These are phyloP conservation scores for Chlamydomonas urium DNA, from an alignment of 139 green algal genomes.

Conservation along the genomic window DNA sequence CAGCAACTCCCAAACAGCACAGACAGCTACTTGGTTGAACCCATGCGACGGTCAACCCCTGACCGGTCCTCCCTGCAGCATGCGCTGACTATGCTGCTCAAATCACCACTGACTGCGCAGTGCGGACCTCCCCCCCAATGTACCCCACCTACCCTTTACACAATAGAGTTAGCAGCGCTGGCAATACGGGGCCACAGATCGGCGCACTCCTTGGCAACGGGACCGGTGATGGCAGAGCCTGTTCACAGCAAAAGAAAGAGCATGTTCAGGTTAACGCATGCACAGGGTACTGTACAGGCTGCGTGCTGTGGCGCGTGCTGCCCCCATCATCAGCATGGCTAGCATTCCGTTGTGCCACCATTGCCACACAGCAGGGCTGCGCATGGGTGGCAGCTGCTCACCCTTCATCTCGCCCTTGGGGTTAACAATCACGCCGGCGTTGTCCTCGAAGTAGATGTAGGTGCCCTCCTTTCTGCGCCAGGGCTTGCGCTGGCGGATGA, in stretches of 20 bases:
- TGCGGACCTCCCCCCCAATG: background rate
- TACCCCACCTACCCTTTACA: slow-evolving; percentile 56
- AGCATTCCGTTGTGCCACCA: too few species aligned
- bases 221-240: slow-evolving; percentile 98
- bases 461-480: slow-evolving; percentile 96
- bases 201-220: slow-evolving; percentile 99
- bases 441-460: slow-evolving; percentile 99
- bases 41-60: background rate
- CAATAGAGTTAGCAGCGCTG: slow-evolving; percentile 95
- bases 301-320: too few species aligned
- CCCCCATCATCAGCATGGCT: too few species aligned
- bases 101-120: background rate
- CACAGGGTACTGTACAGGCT: too few species aligned
- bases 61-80: background rate
- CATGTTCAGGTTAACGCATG: background rate
- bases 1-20: background rate
- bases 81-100: background rate
- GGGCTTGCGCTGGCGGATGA: slow-evolving; percentile 97
- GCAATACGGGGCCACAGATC: slow-evolving; percentile 99
- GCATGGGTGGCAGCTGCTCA: slow-evolving; percentile 30
- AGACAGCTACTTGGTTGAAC: background rate
- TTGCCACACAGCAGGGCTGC: background rate
- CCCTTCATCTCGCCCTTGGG: slow-evolving; percentile 99
- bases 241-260: too few species aligned
- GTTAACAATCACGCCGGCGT: slow-evolving; percentile 99